These are phyloP conservation scores for Akebia trifoliata DNA, from an alignment of 164 flowering plant species.

Conservation along the genomic window DNA sequence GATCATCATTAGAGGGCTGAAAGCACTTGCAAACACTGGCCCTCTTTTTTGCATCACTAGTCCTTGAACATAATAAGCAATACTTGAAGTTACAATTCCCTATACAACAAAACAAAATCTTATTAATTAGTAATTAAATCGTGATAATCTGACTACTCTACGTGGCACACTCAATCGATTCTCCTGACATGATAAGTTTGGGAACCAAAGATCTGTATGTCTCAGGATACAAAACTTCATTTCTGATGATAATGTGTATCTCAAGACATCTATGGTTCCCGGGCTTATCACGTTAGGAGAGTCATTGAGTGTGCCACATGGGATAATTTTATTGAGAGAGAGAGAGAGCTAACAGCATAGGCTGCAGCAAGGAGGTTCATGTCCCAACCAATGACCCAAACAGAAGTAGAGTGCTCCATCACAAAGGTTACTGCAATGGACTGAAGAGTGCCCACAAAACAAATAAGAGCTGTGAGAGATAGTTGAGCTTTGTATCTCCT, in stretches of 20 bases:
- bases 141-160: no score
- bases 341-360: constrained; percentile 62
- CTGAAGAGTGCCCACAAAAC: constrained; percentile 80
- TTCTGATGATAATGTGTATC: no score
- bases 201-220: no score
- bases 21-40: constrained; percentile 91
- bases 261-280: no score
- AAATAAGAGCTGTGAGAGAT: constrained; percentile 69
- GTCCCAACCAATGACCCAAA: constrained; percentile 83
- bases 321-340: no score
- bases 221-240: no score
- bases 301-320: no score
- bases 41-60: constrained; percentile 82
- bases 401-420: constrained; percentile 61
- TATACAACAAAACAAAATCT: no score
- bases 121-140: no score
- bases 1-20: constrained; percentile 94
- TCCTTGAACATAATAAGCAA: constrained; percentile 95
- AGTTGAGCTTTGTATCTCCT: constrained; percentile 62
- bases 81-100: constrained; percentile 89
- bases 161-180: no score
- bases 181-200: no score
- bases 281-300: no score
- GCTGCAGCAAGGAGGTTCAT: constrained; percentile 95
- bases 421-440: constrained; percentile 78